Base-by-base conservation (phyloP, 2,329 filamentous ascomycete genomes). In the Claviceps digitariae region DNA sequence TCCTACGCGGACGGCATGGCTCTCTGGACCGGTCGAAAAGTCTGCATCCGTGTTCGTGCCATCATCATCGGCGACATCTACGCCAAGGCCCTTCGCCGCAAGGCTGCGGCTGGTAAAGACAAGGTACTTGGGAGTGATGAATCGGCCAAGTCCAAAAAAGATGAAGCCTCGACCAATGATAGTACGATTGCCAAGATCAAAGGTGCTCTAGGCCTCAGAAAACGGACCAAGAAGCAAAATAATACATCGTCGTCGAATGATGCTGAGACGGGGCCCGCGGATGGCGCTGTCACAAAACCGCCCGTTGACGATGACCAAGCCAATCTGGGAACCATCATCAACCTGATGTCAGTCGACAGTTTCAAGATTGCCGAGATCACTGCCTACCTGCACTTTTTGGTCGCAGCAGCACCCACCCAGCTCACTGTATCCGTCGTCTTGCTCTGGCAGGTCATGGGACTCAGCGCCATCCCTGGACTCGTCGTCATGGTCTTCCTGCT, bases 31-130 rank as follows among this genome's bases (percentile, higher is more conserved):
- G 93, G 93, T 17, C 85, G 93, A 53, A 95, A 90, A 68, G 87
- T 97, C 57, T 96, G 90, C 69, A 91, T 98, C 61, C 85, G 89
- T 57, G 77, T 97, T 45, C 86, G 91, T 57, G 90, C 93, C 50
- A 93, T 98, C 64, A 90, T 98, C 57, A 89, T 98, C 59, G 93
- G 93, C 53, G 93, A 98, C 64, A 93, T 98, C 48, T 98, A 98
- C 66, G 87, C 90, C 54, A 98, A 98, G 71, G 89, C 93, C 1
- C 77, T 98, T 20, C 83, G 94, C 58, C 84, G 93, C 61, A 95
- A 95, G 69, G 91, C 90, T 20, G 84, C 89, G 23, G 83, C 90
- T 9, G 81, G 83, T 20, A 77, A 76, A 40, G 90, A 97, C 60
- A 83, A 85, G 52, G 76, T 84, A 0, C 74, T 93, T 17, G 86